Percentiles rank a stretch among this genome's conserved stretches.
These are phyloP conservation scores for Candida patagonica DNA, from an alignment of 805 yeast genomes.

Conservation along the genomic window DNA sequence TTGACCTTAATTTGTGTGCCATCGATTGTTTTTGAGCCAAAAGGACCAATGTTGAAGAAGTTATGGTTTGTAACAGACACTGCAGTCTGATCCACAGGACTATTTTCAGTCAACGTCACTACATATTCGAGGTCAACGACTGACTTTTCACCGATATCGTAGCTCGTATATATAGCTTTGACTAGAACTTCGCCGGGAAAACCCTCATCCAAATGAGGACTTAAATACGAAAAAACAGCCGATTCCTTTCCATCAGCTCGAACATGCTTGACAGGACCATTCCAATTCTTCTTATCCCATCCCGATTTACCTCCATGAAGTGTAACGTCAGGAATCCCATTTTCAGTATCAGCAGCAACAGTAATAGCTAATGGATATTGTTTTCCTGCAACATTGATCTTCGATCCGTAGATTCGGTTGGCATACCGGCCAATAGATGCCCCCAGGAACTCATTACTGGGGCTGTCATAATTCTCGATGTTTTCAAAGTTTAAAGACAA, in stretches of 20 bases:
- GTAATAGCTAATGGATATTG: slow-evolving; percentile 28
- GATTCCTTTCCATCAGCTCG: slow-evolving; percentile 25
- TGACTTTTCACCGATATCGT: slow-evolving; percentile 19
- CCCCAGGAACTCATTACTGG: slow-evolving; percentile 46
- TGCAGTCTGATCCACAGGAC: slow-evolving; percentile 36
- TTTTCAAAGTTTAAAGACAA: slow-evolving; percentile 16
- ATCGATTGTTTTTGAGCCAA: slow-evolving; percentile 13
- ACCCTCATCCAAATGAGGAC: slow-evolving; percentile 42
- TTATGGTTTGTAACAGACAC: slow-evolving; percentile 55
- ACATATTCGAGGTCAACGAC: slow-evolving; percentile 42
- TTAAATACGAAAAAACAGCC: slow-evolving; percentile 32
- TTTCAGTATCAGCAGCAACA: slow-evolving; percentile 23
- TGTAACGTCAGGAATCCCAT: slow-evolving; percentile 33
- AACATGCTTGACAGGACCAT: slow-evolving; percentile 41
- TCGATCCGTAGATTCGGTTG: slow-evolving; percentile 44
- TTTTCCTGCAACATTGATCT: slow-evolving; percentile 33
- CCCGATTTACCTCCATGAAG: slow-evolving; percentile 51
- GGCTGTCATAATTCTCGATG: slow-evolving; percentile 18
- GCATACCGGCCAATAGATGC: slow-evolving; percentile 60
- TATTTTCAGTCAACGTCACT: slow-evolving; percentile 29
- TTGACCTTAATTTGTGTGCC: slow-evolving; percentile 34
- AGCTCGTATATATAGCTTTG: slow-evolving; percentile 38
- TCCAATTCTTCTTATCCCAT: slow-evolving; percentile 40
- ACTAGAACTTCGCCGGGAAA: slow-evolving; percentile 51
- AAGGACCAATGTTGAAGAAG: slow-evolving; percentile 40